phyloP scores from a whole-genome alignment of 129 eudicot species.

The Mikania micrantha region DNA sequence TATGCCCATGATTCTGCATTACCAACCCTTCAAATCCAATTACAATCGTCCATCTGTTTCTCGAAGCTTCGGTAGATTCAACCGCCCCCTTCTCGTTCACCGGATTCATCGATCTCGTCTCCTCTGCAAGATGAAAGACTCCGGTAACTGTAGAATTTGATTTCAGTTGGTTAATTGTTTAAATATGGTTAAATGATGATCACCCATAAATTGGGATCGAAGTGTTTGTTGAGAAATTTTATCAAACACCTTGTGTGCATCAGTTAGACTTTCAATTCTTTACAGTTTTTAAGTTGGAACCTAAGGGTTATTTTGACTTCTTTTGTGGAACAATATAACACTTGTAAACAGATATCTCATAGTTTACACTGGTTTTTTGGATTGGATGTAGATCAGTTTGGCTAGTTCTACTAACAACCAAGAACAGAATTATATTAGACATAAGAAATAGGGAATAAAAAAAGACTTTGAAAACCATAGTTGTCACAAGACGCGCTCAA shows the following conservation, averaged over 20 bases:
- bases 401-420: not conserved
- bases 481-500: no score
- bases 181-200: not conserved
- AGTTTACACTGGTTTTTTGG: not conserved
- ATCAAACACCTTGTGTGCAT: slow-evolving; percentile 26
- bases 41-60: slow-evolving; percentile 14
- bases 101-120: slow-evolving; percentile 30
- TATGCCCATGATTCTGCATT: slow-evolving; percentile 24
- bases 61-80: slow-evolving; percentile 8
- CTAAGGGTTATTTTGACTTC: not conserved
- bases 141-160: slow-evolving; percentile 34
- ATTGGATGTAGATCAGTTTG: not conserved
- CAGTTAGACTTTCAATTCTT: not conserved
- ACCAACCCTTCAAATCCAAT: slow-evolving; percentile 12
- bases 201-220: not conserved
- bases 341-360: not conserved
- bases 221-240: slow-evolving; percentile 17
- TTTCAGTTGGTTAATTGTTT: not conserved
- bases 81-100: slow-evolving; percentile 17
- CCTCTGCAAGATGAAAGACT: slow-evolving; percentile 37
- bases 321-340: not conserved
- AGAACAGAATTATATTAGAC: not conserved
- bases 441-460: not conserved
- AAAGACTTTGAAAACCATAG: no score
- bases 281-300: not conserved